Evolutionary conservation across 1,284 basidiomycete species (phyloP), one percentile per base, ranked within the genome.

Genomic region (Ceratobasidium papillatum): DNA sequence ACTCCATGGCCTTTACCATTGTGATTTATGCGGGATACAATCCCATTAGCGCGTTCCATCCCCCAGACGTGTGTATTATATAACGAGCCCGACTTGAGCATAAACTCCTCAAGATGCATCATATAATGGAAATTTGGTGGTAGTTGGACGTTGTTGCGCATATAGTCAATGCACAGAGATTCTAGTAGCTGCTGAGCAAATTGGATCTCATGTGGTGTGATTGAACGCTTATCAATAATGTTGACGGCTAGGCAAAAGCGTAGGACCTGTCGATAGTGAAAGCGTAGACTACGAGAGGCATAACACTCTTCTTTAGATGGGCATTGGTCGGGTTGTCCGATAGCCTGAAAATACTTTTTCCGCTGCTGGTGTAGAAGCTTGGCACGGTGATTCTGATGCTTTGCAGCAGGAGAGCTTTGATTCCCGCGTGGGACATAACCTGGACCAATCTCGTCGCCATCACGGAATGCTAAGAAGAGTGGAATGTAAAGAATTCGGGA

Each of bases 51-150:
- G 30, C 52, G 54, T 25, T 69, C 66, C 25, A 69, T 43, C 1
- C n/a, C 52, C 66, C 66, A 69, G 11, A 43, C 27, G 25, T 69
- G 66, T 3, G 66, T 69, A 36, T 69, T 69, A 25, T 69, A 69
- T 1, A 41, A 12, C 1, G 52, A 69, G 3, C 49, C 54, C 30
- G 19, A 45, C 25, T 69, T 43, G 7, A 69, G 41, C 3, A 69
- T 1, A 32, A 45, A 69, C 66, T 69, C 66, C 30, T 69, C 66
- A 43, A 69, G 38, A 30, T 69, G 66, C 34, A 69, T 58, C 36
- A 69, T 27, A 9, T 69, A 43, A 19, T 69, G 66, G 38, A 69
- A 69, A 25, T 69, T 69, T 14, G 51, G 66, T 14, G 66, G 22
- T 1, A 69, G 36, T 0, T 36, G 52, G 1, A 25, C 11, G 30